Evolutionary conservation across 441 rosid genomes (phyloP).

Genomic region (Jatropha podagrica): DNA sequence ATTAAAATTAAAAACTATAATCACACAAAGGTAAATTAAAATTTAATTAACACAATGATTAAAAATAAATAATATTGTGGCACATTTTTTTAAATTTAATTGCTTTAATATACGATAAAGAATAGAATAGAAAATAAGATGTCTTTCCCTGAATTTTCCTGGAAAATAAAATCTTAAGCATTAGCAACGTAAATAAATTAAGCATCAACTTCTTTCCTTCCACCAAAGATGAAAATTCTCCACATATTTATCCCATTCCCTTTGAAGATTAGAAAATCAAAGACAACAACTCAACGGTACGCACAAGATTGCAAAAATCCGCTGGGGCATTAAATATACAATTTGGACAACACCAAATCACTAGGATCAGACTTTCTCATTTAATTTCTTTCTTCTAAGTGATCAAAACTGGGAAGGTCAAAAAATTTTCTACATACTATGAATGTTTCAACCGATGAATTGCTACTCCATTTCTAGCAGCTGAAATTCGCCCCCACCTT

Average conservation of each 20-base stretch:
- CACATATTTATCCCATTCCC: not conserved
- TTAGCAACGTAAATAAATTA: too few relatives aligned
- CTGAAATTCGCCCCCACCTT: slow-evolving; percentile 70
- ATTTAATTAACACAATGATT: too few relatives aligned
- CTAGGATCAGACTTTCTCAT: slow-evolving; percentile 2
- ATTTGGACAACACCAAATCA: slow-evolving; percentile 12
- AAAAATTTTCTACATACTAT: slow-evolving; percentile 24
- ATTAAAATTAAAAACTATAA: too few relatives aligned
- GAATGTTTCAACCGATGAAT: slow-evolving; percentile 62
- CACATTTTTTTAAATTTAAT: too few relatives aligned
- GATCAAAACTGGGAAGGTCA: slow-evolving; percentile 15
- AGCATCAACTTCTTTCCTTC: too few relatives aligned
- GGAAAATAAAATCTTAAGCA: too few relatives aligned
- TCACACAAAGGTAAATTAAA: too few relatives aligned
- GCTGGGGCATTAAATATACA: slow-evolving; percentile 3
- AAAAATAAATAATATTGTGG: too few relatives aligned
- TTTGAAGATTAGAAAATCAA: not conserved
- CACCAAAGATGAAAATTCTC: too few relatives aligned
- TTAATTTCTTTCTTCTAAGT: slow-evolving; percentile 2
- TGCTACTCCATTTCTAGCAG: slow-evolving; percentile 74
- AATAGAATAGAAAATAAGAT: too few relatives aligned
- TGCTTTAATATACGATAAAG: too few relatives aligned
- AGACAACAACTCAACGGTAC: not conserved
- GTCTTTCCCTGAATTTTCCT: too few relatives aligned
- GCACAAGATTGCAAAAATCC: not conserved